Evolutionary conservation across 768 basidiomycete genomes (phyloP).

Genomic region (Ephemerocybe angulata): DNA sequence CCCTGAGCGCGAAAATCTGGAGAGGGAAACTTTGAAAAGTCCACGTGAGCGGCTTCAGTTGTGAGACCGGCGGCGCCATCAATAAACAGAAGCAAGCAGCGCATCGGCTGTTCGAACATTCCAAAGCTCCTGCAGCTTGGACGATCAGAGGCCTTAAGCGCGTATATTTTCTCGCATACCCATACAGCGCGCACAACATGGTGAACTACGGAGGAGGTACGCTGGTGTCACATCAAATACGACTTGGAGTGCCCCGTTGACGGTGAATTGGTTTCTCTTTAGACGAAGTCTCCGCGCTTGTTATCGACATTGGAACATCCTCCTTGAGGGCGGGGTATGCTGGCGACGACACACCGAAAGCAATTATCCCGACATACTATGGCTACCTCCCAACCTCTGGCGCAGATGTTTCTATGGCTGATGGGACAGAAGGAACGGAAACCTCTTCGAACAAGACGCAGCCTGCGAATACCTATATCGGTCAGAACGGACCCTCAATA

Average conservation of each 20-base stretch:
- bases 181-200: conserved; percentile 38
- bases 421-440: conserved; percentile 29
- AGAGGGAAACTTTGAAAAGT: conserved; percentile 5
- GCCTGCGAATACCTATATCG: conserved; percentile 68
- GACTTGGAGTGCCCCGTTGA: conserved; percentile 4
- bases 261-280: conserved; percentile 9
- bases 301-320: conserved; percentile 89
- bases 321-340: conserved; percentile 94
- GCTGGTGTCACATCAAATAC: conserved; percentile 21
- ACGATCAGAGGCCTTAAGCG: neutral
- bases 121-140: neutral
- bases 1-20: neutral
- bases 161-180: neutral
- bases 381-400: conserved; percentile 57
- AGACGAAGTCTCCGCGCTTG: conserved; percentile 98
- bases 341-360: conserved; percentile 93
- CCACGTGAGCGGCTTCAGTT: neutral
- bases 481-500: conserved; percentile 83
- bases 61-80: conserved; percentile 19
- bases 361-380: conserved; percentile 85
- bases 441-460: conserved; percentile 29
- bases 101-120: neutral
- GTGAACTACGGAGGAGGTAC: conserved; percentile 86
- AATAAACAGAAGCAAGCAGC: conserved; percentile 27
- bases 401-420: conserved; percentile 53